Percentiles rank a stretch among this genome's conserved stretches.
Conservation (phyloP, 2,329 filamentous ascomycete species). For the Sarocladium kiliense region DNA sequence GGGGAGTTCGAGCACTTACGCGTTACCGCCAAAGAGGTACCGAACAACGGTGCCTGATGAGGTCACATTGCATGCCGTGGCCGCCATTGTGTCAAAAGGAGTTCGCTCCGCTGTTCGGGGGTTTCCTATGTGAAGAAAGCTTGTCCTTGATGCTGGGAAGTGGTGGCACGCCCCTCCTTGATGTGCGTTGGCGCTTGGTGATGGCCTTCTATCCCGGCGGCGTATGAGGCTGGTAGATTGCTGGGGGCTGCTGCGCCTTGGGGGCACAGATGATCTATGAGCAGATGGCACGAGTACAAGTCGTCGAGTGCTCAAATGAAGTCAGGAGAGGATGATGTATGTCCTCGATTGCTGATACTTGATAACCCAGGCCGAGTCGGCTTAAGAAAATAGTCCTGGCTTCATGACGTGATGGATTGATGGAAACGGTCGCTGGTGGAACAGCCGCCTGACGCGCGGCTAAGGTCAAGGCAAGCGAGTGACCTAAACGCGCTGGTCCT, state of each 20-base stretch:
- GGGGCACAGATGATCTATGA: no score
- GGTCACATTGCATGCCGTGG: constrained; percentile 7
- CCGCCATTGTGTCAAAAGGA: neutral
- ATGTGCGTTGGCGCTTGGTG: neutral
- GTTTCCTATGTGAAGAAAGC: neutral
- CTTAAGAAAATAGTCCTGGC: neutral
- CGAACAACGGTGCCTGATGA: constrained; percentile 13
- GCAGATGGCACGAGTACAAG: no score
- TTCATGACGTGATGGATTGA: neutral
- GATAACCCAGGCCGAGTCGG: no score
- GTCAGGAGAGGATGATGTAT: no score
- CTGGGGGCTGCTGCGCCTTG: no score
- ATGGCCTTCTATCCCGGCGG: no score
- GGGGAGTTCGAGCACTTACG: constrained; percentile 22
- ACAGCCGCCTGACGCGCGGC: neutral
- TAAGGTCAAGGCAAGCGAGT: neutral
- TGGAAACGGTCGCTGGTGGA: neutral
- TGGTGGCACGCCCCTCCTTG: neutral
- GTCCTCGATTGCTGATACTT: no score
- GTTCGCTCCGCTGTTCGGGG: neutral
- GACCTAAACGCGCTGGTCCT: neutral
- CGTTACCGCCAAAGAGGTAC: constrained; percentile 35
- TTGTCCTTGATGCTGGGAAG: neutral
- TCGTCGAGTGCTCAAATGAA: no score
- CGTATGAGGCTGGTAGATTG: no score